Evolutionary conservation across 2,329 filamentous ascomycete genomes (phyloP).

Genomic region (Monosporascus sp.): DNA sequence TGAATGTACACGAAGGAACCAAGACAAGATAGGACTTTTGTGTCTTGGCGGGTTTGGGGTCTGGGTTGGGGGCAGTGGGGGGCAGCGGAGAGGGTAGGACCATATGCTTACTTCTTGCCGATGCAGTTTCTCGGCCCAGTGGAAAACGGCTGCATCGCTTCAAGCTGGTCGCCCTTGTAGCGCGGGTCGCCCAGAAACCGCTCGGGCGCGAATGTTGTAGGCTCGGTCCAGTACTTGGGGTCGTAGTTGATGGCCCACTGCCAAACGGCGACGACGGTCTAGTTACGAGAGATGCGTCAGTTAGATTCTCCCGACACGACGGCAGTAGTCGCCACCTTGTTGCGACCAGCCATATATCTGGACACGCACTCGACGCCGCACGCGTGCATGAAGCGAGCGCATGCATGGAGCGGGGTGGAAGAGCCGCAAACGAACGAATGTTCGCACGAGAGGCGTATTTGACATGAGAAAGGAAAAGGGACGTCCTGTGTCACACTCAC

Average conservation of each 20-base stretch:
- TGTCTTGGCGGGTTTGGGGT: background rate
- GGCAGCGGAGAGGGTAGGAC: background rate
- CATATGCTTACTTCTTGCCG: constrained; percentile 31
- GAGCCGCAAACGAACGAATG: no score
- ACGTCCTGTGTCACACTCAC: constrained; percentile 12
- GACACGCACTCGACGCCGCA: no score
- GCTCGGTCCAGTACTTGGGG: constrained; percentile 31
- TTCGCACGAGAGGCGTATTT: background rate
- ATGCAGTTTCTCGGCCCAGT: constrained; percentile 35
- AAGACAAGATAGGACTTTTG: background rate
- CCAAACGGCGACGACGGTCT: constrained; percentile 32
- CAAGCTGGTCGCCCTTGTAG: constrained; percentile 28
- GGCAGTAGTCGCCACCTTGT: no score
- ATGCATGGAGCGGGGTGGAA: no score
- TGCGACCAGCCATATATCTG: no score
- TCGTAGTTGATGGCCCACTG: constrained; percentile 33
- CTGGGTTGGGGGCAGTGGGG: background rate
- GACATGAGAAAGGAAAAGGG: background rate
- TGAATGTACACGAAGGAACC: no score
- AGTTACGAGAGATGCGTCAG: constrained; percentile 6
- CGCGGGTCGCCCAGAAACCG: constrained; percentile 28
- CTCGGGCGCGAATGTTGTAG: constrained; percentile 34
- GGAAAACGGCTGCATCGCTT: constrained; percentile 32
- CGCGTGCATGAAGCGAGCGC: background rate
- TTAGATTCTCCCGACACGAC: background rate